Evolutionary conservation across 176 grass and related monocot genomes (phyloP).

Genomic region (Eragrostis nindensis): DNA sequence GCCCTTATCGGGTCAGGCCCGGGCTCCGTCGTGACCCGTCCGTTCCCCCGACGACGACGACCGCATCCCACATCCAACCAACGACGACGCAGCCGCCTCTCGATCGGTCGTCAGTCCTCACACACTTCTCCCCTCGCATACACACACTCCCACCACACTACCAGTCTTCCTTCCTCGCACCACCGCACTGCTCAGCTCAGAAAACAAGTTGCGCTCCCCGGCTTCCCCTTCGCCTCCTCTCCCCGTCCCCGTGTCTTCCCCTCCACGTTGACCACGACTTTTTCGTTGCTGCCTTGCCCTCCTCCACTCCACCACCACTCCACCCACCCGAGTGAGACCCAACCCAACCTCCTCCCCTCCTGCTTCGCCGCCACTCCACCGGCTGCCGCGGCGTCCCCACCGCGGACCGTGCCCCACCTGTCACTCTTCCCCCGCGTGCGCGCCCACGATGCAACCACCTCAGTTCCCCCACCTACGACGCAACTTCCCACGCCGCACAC

Average conservation of each 20-base stretch:
- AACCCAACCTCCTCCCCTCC: constrained; percentile 24
- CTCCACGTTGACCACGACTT: constrained; percentile 62
- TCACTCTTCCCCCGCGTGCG: constrained; percentile 42
- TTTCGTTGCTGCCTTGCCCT: constrained; percentile 35
- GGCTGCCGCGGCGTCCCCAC: constrained; percentile 34
- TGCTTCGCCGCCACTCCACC: constrained; percentile 57
- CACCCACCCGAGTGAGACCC: constrained; percentile 36
- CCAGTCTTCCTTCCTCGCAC: background rate
- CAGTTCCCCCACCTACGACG: constrained; percentile 54
- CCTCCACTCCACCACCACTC: constrained; percentile 13
- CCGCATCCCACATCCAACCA: constrained; percentile 23
- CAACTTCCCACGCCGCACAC: constrained; percentile 52
- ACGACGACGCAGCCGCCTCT: background rate
- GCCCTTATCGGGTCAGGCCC: constrained; percentile 6
- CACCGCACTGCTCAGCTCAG: background rate
- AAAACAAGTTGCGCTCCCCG: constrained; percentile 18
- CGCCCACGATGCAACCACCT: constrained; percentile 39
- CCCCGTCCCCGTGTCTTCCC: constrained; percentile 29
- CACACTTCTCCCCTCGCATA: background rate
- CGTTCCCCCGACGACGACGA: constrained; percentile 21
- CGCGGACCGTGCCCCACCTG: constrained; percentile 14
- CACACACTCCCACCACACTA: background rate
- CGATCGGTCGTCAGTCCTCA: background rate
- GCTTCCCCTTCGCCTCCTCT: constrained; percentile 34
- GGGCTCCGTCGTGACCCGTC: background rate